Evolutionary conservation across 768 basidiomycete species (phyloP).

Genomic region (Boletus eberwhitei): DNA sequence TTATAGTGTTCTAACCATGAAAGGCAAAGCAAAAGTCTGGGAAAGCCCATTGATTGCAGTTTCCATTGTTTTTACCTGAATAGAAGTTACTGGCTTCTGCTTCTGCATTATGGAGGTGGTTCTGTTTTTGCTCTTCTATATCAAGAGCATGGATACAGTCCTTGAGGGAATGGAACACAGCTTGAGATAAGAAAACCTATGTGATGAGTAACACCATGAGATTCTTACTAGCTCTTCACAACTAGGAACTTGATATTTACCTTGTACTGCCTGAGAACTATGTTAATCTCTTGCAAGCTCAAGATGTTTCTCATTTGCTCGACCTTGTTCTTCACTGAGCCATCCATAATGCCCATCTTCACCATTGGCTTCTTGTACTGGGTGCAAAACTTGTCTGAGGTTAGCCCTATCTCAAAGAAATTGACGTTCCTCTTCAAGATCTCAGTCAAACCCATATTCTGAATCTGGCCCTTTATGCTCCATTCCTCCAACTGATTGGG

Average conservation of each 20-base stretch:
- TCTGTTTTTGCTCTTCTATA: no score
- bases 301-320: conserved; percentile 56
- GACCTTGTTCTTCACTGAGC: conserved; percentile 53
- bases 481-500: conserved; percentile 93
- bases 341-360: conserved; percentile 55
- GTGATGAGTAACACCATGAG: no score
- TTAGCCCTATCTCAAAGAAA: conserved; percentile 82
- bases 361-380: conserved; percentile 69
- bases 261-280: conserved; percentile 82
- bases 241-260: conserved; percentile 37
- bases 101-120: no score
- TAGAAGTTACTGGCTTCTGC: no score
- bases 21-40: no score
- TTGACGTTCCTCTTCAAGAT: conserved; percentile 63
- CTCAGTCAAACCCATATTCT: conserved; percentile 74
- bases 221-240: no score
- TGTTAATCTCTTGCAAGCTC: conserved; percentile 61
- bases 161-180: no score
- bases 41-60: no score
- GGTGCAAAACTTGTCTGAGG: conserved; percentile 80
- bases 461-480: conserved; percentile 87
- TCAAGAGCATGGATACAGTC: no score
- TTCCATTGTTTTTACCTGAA: no score
- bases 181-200: no score
- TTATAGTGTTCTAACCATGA: no score